Evolutionary conservation across 495 filamentous ascomycete genomes (phyloP), one percentile per base, ranked within the genome.

Genomic region (Penicillium salamii): DNA sequence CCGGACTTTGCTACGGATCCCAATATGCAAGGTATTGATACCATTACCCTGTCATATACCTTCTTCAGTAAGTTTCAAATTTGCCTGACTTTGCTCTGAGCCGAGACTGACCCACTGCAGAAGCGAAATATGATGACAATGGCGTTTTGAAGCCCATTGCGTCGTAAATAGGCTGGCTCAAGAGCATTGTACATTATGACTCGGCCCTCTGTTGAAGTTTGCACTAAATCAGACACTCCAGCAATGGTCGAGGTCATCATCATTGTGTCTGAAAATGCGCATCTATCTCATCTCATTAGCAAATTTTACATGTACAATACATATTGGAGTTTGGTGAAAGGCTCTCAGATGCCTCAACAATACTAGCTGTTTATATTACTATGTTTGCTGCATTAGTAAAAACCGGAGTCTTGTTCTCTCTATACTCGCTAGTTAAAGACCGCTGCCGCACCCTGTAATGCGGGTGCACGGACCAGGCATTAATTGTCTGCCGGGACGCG

Each of bases 41-140:
- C 89, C 18, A 88, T 99, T 42, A 97, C 93, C 39, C 68, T 99
- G 63, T 91, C 83, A 51, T 99, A 99, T 75, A 99, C 95, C 0
- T 99, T 99, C 60, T 99, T 99, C 60, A 99, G 91, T 96, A 72
- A 81, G 90, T 75, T 14, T 40, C 8, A 13, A 11, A 0, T 33
- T 40, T 24, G 18, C 23, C 8, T 12, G 14, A 11, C 0, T 33
- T 40, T 24, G 18, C 23, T 26, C 23, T 3, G 8, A 26, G 3
- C 23, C 23, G 23, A 26, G 3, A 57, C 53, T 61, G 70, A 52
- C 66, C 31, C 23, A 23, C n/a, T 58, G 37, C 61, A 93, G 89
- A 93, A 74, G 89, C 89, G 34, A 85, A 81, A 66, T 95, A 93
- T 62, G 88, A 92, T 66, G 80, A 91, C 55, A 91, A 91, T 59